Evolutionary conservation across 768 basidiomycete species (phyloP), one percentile per base, ranked within the genome.

Genomic region (Leccinum boreale): DNA sequence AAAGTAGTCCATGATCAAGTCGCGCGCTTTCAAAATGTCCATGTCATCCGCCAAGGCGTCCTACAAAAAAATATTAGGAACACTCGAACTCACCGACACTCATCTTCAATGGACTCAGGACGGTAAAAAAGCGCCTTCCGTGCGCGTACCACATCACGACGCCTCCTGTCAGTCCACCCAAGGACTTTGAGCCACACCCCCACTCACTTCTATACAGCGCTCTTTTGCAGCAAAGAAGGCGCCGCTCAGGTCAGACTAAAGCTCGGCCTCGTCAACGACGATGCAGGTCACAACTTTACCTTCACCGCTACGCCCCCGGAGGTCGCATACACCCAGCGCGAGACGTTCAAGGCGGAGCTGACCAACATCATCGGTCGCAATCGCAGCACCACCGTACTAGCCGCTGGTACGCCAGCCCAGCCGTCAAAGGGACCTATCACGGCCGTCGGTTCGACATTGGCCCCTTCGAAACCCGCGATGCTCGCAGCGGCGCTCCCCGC

Each of bases 221-320:
- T 94, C 35, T 93, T 92, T 68, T 92, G 88, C 65, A 92, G 90
- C 69, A 94, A 94, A 66, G 87, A 89, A 65, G 88, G 87, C 54
- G 86, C 90, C 5, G 74, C 89, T 0, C 89, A 92, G 69, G 89
- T 91, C 64, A 80, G 85, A 50, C 77, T 94, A 50, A 93, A 93
- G 67, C 74, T 95, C 33, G 85, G 82, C 2, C 77, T 92, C 31
- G 72, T 83, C 53, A 79, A 77, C 50, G 85, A 91, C 69, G 88
- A 89, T 56, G 79, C 79, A 12, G 89, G 87, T 8, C 88, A 91
- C 76, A 90, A 86, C 65, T 95, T 94, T 71, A 88, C 88, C 1
- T 93, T 91, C 74, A 85, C 81, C 2, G 82, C 88, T 1, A 52
- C 48, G 2, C 82, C 87, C 2, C 82, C 81, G 57, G 73, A 84